Evolutionary conservation across 2,329 filamentous ascomycete species (phyloP), one percentile per base, ranked within the genome.

Genomic region (Colletotrichum ledebouriae): DNA sequence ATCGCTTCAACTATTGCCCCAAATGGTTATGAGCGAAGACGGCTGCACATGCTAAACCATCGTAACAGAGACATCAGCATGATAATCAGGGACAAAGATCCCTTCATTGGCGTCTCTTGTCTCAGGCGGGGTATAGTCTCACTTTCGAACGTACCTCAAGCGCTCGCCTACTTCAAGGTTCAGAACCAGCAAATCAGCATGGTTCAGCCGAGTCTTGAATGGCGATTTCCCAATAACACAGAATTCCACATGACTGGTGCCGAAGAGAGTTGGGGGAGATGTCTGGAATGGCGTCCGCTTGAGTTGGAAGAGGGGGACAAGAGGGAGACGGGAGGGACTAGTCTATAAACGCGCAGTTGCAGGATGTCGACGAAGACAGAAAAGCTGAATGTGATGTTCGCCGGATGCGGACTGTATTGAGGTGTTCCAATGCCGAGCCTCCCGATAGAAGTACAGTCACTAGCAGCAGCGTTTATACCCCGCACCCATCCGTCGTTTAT

Each of bases 351-450:
- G 44, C n/a, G 39, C 17, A 62, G 41, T 63, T 39, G n/a, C 39
- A 20, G 6, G 22, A 49, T 34, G 13, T 5, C 13, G 53, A 68
- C 60, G 65, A 47, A 68, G 60, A 59, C 49, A 33, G 60, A 29
- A 65, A 56, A 65, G 61, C 61, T 59, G 61, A 66, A 56, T 25
- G 17, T 66, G 34, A 39, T 55, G 34, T 60, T 66, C 33, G 42
- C 66, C 66, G 66, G 66, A 60, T 69, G 66, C 66, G 56, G 49
- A 50, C 34, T 69, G 47, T 66, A 69, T 69, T 69, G 56, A 59
- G 46, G 47, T 34, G 55, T 39, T 56, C 47, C 41, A 44, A 6
- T 44, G 34, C 61, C 41, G 47, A 42, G n/a, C 52, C 34, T 57
- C 47, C 66, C 56, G 41, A 66, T 44, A 49, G 55, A 52, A 47